Evolutionary conservation across 768 basidiomycete species (phyloP), one percentile per base, ranked within the genome.

Genomic region (Suillus luteus): DNA sequence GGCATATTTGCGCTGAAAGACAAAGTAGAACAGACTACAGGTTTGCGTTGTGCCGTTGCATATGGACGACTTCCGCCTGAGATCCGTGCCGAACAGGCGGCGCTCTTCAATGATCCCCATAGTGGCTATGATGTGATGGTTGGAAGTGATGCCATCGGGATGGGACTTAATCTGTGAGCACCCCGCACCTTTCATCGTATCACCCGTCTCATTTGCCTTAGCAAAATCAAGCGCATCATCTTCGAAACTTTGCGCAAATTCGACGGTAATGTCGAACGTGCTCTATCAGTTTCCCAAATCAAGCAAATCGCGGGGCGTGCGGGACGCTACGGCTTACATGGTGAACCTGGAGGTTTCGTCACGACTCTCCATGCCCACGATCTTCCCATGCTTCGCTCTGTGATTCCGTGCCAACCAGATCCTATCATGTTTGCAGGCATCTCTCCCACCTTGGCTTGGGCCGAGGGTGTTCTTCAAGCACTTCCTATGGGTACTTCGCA

Each of bases 251-350:
- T 94, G 22, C 67, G 73, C 46, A 97, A 98, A 72, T 91, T 75
- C 66, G 80, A 90, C 63, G 89, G 89, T 19, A 70, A 67, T 19
- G 67, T 67, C 17, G 71, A 76, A 64, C 69, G 77, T 5, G 74
- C 75, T 0, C 80, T 99, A 6, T 85, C 91, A 0, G 73, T 83
- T 4, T 92, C 95, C 0, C 88, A 91, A 67, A 85, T 93, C 72
- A 97, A 97, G 74, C 96, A 98, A 73, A 97, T 99, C 55, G 95
- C 91, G 1, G 95, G 96, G 7, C 86, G 96, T 46, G 96, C 96
- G 0, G 96, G 96, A 14, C 90, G 96, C 2, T 99, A 85, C 73
- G 92, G 93, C 3, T 74, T 91, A 49, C 86, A 89, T 40, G 77
- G 80, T 44, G 69, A 68, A 62, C 73, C 82, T 1, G 85, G 82